phyloP scores from a whole-genome alignment of 2,329 filamentous ascomycete genomes.

The Hymenoscyphus fructigenus region DNA sequence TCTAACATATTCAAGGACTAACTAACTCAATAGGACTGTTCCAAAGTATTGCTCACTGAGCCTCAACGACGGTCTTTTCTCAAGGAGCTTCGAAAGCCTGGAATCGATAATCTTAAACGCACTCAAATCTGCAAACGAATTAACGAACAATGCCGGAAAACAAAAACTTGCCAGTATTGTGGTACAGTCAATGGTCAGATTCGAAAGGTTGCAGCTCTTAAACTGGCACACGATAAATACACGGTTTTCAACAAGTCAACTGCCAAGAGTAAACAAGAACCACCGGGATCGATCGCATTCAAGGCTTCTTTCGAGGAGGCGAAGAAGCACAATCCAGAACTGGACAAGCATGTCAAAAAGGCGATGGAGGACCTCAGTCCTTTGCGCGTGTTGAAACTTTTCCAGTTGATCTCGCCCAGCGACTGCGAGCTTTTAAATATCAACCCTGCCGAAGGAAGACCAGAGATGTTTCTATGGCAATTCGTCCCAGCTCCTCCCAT shows the following conservation, averaged over 20 bases:
- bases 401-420: conserved; percentile 78
- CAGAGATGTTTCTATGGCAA: conserved; percentile 98
- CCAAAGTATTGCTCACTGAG: conserved; percentile 78
- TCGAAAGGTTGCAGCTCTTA: conserved; percentile 87
- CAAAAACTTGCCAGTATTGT: conserved; percentile 79
- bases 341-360: conserved; percentile 89
- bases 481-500: conserved; percentile 92
- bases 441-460: conserved; percentile 80
- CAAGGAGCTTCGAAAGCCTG: conserved; percentile 75
- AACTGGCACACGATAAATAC: conserved; percentile 93
- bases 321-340: conserved; percentile 72
- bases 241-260: conserved; percentile 85
- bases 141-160: conserved; percentile 85
- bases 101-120: conserved; percentile 82
- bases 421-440: conserved; percentile 93
- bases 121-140: conserved; percentile 85
- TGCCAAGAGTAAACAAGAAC: conserved; percentile 78
- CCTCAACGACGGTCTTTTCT: conserved; percentile 73
- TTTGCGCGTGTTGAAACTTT: conserved; percentile 82
- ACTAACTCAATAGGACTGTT: conserved; percentile 61
- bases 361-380: conserved; percentile 95
- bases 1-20: conserved; percentile 10
- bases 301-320: conserved; percentile 82
- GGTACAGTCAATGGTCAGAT: conserved; percentile 84
- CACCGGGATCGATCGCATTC: conserved; percentile 78